Base-by-base conservation (phyloP, 192 early-diverging fungal species). In the Dissophora globulifera region DNA sequence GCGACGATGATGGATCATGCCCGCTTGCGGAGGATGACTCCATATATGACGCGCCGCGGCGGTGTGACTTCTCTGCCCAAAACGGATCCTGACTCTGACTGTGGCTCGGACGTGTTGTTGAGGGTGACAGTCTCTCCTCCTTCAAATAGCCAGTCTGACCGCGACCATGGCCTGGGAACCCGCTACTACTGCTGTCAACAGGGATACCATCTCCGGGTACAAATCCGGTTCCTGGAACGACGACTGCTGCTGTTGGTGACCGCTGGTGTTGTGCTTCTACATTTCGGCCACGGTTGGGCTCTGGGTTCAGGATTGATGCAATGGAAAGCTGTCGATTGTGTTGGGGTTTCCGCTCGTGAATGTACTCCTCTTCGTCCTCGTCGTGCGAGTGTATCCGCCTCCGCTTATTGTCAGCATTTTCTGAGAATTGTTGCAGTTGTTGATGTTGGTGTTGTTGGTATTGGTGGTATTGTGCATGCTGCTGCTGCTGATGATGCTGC, bases 311-410 rank as follows among this genome's bases (percentile, higher is more conserved):
- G 4, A 75, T 75, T 17, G 71, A 75, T 0, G 71, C 71, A 20
- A 75, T 75, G 2, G 71, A 75, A 16, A 75, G 38, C 25, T 75
- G 71, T 29, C 71, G 49, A 29, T 54, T 65, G 33, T 76, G 72
- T 13, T 41, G 38, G 2, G 72, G 56, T 47, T 41, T 69, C 58
- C 17, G 60, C 48, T 1, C 20, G 13, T 12, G 46, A 26, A 47
- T 9, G 31, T 13, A 31, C 40, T 64, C 51, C 23, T 45, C 33
- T 16, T 67, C 49, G 4, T 53, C 49, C 48, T 31, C 26, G 27
- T 35, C 30, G 29, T 33, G 53, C 6, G 43, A 40, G 4, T 13
- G 42, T 9, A 8, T 7, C 54, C 20, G 23, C 23, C 27, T 12
- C 25, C 20, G 23, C 27, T 46, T 43, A 3, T 60, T 26, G 6